Base-by-base conservation (phyloP, 2,329 filamentous ascomycete genomes). In the Pseudocercospora pini-densiflorae region DNA sequence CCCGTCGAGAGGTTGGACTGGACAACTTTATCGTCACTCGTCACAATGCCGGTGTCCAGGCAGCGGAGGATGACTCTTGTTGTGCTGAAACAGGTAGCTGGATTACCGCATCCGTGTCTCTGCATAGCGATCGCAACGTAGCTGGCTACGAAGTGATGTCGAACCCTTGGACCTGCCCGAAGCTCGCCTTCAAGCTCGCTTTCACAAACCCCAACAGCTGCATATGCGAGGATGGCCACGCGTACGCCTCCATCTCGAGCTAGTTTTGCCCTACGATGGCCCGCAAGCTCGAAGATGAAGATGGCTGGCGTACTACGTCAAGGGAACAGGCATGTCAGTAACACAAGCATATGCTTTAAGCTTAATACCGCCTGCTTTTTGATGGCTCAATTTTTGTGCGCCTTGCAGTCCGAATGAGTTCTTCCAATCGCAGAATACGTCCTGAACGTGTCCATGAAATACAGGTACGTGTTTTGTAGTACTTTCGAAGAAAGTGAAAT, bases 341-440 rank as follows among this genome's bases (percentile, higher is more conserved):
- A 55, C 51, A 3, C 51, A 55, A 55, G 51, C 51, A 55, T 55
- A 29, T 31, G 27, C 51, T 55, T 55, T 55, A 55, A 55, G 51
- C 51, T 55, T 55, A 51, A 55, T 55, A 43, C 16, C 5, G 16
- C 40, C 40, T 43, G 40, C 16, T n/a, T 14, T 43, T 43, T 43
- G 5, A n/a, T 43, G 8, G 40, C 40, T 43, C 12, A 7, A 2
- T 43, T 16, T n/a, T 16, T 43, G 40, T 43, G 40, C 40, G 40
- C 40, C 5, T 43, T 10, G 40, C n/a, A n/a, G 3, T 19, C 40
- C 5, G 8, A 43, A 19, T 2, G 16, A 43, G 2, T 43, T 7
- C 5, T 6, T 43, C 16, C 40, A 8, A 3, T 16, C 16, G 40
- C 5, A 19, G 40, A 43, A 8, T 33, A 10, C 16, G 40, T 6